Conservation (phyloP, 106 monocot genomes). For the Alisma plantagoaquatica region DNA sequence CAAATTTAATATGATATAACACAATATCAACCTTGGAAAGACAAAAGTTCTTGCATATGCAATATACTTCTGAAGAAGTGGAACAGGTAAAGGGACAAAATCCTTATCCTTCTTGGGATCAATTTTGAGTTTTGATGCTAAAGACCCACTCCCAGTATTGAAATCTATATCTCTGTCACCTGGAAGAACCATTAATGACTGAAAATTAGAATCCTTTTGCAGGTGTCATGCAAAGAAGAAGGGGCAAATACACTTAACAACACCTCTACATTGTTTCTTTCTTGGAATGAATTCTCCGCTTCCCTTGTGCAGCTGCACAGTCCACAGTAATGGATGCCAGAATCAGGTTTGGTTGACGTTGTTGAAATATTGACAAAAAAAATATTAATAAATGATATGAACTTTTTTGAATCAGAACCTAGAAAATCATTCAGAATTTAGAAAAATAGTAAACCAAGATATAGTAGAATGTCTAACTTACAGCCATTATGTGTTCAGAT, state of each 20-base stretch:
- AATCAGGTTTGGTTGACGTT: no score
- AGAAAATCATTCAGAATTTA: neutral
- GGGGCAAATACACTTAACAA: no score
- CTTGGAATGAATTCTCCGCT: slow-evolving; percentile 28
- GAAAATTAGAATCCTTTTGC: neutral
- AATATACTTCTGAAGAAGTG: slow-evolving; percentile 93
- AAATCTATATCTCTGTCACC: slow-evolving; percentile 20
- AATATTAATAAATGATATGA: no score
- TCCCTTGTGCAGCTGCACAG: slow-evolving; percentile 62
- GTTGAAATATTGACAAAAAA: no score
- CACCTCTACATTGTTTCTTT: slow-evolving; percentile 59
- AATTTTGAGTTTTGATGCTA: slow-evolving; percentile 67
- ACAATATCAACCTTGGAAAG: slow-evolving; percentile 87
- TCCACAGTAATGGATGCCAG: no score
- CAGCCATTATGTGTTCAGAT: slow-evolving; percentile 98
- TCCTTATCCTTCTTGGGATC: slow-evolving; percentile 67
- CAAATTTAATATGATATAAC: no score
- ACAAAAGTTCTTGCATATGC: slow-evolving; percentile 83
- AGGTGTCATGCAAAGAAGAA: neutral
- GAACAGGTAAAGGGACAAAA: slow-evolving; percentile 70
- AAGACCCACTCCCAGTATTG: slow-evolving; percentile 24
- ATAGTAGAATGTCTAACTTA: slow-evolving; percentile 24
- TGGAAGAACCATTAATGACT: slow-evolving; percentile 24
- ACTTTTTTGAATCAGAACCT: no score
- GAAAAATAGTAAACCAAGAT: neutral